Percentiles rank a stretch among this genome's conserved stretches.
Evolutionary conservation across 2,329 filamentous ascomycete species (phyloP).

Genomic region (Alternaria postmessia): DNA sequence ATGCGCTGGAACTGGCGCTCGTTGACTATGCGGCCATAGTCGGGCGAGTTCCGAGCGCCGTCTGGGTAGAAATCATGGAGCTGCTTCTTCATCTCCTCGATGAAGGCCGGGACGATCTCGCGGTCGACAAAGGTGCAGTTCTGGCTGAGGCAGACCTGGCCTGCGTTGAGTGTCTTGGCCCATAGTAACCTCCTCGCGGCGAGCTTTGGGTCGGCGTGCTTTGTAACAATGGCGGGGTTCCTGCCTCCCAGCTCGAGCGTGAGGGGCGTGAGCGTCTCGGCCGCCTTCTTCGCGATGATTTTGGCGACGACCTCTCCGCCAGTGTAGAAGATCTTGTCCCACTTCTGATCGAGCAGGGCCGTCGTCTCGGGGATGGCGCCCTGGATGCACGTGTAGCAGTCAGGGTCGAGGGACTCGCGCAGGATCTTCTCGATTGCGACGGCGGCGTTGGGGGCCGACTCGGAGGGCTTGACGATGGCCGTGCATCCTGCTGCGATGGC

Average conservation of each 20-base stretch:
- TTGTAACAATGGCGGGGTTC: conserved; percentile 92
- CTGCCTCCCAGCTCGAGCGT: conserved; percentile 88
- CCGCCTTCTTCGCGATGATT: conserved; percentile 62
- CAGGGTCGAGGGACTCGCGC: conserved; percentile 76
- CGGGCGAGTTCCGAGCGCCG: conserved; percentile 78
- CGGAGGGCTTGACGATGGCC: conserved; percentile 88
- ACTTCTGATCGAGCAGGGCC: conserved; percentile 83
- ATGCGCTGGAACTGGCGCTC: conserved; percentile 79
- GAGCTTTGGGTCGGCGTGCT: conserved; percentile 78
- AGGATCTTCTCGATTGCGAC: conserved; percentile 82
- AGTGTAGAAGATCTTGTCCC: conserved; percentile 99
- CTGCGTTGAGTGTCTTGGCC: conserved; percentile 86
- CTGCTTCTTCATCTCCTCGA: conserved; percentile 75
- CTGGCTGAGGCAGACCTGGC: conserved; percentile 90
- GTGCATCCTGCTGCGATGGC: conserved; percentile 94
- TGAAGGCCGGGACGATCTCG: conserved; percentile 73
- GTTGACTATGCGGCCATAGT: conserved; percentile 84
- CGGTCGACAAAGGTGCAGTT: conserved; percentile 91
- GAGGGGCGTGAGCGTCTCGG: conserved; percentile 75
- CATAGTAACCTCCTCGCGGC: conserved; percentile 87
- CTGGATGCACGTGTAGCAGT: conserved; percentile 80
- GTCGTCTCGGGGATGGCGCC: conserved; percentile 83
- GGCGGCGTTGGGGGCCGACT: conserved; percentile 78
- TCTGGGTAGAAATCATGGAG: conserved; percentile 83
- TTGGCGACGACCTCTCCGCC: conserved; percentile 76